Base-by-base conservation (phyloP, 2,329 filamentous ascomycete genomes). In the Verticillium albo-atrum region DNA sequence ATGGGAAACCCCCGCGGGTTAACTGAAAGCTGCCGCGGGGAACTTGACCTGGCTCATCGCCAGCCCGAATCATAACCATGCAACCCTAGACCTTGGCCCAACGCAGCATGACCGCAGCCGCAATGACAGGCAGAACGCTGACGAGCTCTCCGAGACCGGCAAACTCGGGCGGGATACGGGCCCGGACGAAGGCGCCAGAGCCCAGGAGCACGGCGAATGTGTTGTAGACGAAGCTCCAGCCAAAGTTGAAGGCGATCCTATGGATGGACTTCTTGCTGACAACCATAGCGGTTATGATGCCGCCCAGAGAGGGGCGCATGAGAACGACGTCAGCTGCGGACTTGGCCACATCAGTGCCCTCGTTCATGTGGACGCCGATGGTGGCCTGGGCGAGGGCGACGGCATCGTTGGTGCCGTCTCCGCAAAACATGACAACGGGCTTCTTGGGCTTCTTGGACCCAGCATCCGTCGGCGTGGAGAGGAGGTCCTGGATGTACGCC, bases 391-490 rank as follows among this genome's bases (percentile, higher is more conserved):
- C 85, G 2, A 94, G 79, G 0, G 90, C 90, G 3, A 85, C 79
- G 0, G 90, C 88, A 67, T 94, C 90, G 70, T 94, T 94, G 15
- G 89, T 92, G 2, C 91, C 91, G 65, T 94, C 90, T 34, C 90
- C 90, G 56, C 84, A 82, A 71, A 94, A 93, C 6, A 92, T 71
- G 20, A 91, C 82, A 1, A 81, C 71, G 0, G 74, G 66, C 47
- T 68, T 63, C 34, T 66, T 66, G 6, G 35, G 32, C 7, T 64
- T 63, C 12, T 42, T 35, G 1, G 57, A 25, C 2, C 52, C 54
- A 7, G 55, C 62, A 27, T 12, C 37, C 28, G 26, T 23, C 35
- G 59, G 52, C 25, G 55, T 28, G 15, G 47, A 37, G 6, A 76
- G 70, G 4, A 83, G 72, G 0, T 54, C 51, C 20, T 74, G 67